Conservation (phyloP, 176 grass and related monocot genomes). For the Oryza meyeriana region DNA sequence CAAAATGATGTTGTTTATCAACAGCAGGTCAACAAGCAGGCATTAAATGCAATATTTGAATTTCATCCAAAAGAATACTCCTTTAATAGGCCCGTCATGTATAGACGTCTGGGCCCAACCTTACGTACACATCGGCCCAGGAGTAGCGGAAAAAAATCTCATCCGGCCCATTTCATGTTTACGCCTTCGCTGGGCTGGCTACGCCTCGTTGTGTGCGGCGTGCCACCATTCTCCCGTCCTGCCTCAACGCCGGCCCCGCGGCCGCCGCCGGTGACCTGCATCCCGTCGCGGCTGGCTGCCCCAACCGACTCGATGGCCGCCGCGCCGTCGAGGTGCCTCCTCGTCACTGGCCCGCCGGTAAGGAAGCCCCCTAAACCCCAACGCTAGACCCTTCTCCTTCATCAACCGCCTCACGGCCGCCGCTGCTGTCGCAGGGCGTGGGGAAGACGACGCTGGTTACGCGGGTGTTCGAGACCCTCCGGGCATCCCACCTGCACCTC, state of each 20-base stretch:
- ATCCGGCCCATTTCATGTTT: not conserved
- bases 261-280: not conserved
- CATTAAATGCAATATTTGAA: not conserved
- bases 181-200: not conserved
- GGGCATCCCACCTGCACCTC: constrained; percentile 57
- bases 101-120: not conserved
- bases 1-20: no score
- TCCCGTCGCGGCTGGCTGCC: not conserved
- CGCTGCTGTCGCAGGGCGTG: constrained; percentile 47
- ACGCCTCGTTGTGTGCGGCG: not conserved
- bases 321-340: constrained; percentile 59
- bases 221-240: not conserved
- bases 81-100: not conserved
- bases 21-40: no score
- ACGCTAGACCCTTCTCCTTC: not conserved
- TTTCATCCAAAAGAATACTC: not conserved
- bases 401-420: constrained; percentile 2
- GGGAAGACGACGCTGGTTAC: constrained; percentile 89
- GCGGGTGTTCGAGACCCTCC: constrained; percentile 65
- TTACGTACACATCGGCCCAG: not conserved
- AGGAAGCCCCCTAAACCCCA: not conserved
- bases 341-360: constrained; percentile 87
- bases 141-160: no score
- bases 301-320: constrained; percentile 26
- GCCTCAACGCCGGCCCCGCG: not conserved